Conservation (phyloP, 1,139 yeast species). For the Meyerozyma guilliermondii region DNA sequence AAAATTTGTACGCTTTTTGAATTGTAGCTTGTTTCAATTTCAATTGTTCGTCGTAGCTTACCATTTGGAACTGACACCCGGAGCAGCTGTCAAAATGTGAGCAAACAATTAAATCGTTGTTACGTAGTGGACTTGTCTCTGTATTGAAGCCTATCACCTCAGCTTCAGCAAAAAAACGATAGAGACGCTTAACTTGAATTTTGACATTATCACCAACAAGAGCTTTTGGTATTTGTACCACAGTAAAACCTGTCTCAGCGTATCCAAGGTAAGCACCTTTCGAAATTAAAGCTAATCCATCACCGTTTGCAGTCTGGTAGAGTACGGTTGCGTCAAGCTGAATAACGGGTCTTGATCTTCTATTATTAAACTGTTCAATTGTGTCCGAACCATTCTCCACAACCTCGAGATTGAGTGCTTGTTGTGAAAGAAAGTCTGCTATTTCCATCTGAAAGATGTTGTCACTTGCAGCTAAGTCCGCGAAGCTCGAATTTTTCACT, state of each 20-base stretch:
- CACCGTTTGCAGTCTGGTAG: slow-evolving; percentile 31
- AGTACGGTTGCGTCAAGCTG: slow-evolving; percentile 17
- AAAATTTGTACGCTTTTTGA: slow-evolving; percentile 29
- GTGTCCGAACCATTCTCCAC: not conserved
- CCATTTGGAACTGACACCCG: slow-evolving; percentile 44
- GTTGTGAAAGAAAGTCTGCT: slow-evolving; percentile 15
- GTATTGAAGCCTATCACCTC: slow-evolving; percentile 16
- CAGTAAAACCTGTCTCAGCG: slow-evolving; percentile 16
- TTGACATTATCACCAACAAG: slow-evolving; percentile 33
- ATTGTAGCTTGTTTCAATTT: slow-evolving; percentile 25
- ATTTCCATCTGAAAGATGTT: slow-evolving; percentile 23
- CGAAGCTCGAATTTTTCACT: not conserved
- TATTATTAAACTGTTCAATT: not conserved
- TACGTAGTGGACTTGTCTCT: slow-evolving; percentile 14
- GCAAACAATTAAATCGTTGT: slow-evolving; percentile 42
- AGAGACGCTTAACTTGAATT: slow-evolving; percentile 26
- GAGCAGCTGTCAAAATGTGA: slow-evolving; percentile 71
- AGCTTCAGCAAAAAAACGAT: slow-evolving; percentile 27
- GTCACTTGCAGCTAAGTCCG: slow-evolving; percentile 23
- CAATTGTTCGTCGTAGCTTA: slow-evolving; percentile 36
- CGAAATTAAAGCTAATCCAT: slow-evolving; percentile 33
- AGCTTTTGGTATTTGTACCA: slow-evolving; percentile 35
- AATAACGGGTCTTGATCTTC: not conserved
- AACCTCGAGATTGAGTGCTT: not conserved
- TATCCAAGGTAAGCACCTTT: slow-evolving; percentile 13